Base-by-base conservation (phyloP, 1,284 basidiomycete species). In the Cystobasidiaceae sp. region DNA sequence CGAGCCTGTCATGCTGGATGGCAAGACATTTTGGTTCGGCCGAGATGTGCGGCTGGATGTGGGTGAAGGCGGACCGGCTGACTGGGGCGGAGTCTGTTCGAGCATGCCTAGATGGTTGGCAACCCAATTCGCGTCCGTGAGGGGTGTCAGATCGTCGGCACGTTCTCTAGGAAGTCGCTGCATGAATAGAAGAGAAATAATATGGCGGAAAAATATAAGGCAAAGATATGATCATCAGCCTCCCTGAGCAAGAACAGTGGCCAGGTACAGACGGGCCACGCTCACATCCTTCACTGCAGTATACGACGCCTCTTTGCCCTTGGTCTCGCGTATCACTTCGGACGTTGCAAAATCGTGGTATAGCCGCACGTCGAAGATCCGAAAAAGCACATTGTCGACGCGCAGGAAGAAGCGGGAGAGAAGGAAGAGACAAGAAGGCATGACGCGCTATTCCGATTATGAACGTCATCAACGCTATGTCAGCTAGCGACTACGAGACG, bases 371-470 rank as follows among this genome's bases (percentile, higher is more conserved):
- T 99, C 96, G 72, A 85, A 87, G 41, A 86, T 84, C 43, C 96
- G 83, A 79, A 98, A 98, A 43, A 97, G 83, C 44, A 99, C 96
- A 63, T 89, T 84, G 76, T 99, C 96, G 50, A 99, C 93, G 21
- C 96, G 85, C 4, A 99, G 81, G n/a, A 90, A 92, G 76, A 97
- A 91, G 6, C 96, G 84, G 1, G 86, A 83, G 8, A 99, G 84
- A 68, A 97, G 85, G 77, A 97, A 94, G 71, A 97, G 82, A 54
- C 88, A 94, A n/a, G 86, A 87, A 0, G 94, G 93, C 93, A 98
- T 98, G 49, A 98, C 93, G 62, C 96, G 86, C 92, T 96, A 72
- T n/a, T 21, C 45, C 23, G 45, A 25, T 3, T 51, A n/a, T n/a
- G n/a, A n/a, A n/a, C n/a, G n/a, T n/a, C n/a, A n/a, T n/a, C n/a